Conservation (phyloP, 2,329 filamentous ascomycete genomes). For the Ophiostoma perfectum region DNA sequence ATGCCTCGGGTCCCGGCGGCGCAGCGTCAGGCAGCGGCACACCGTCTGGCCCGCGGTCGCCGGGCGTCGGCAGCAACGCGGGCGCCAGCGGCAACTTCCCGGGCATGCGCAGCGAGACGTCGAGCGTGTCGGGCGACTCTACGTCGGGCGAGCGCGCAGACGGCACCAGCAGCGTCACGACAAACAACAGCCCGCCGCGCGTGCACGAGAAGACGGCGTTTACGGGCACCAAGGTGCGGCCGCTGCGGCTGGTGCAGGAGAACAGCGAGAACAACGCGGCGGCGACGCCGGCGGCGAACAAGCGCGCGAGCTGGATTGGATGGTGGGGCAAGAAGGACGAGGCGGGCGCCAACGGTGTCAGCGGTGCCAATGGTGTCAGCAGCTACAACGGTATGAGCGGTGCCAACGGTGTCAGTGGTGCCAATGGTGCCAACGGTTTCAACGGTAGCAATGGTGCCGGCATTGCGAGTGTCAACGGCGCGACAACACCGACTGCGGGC, state of each 20-base stretch:
- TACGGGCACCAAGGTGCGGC: slow-evolving; percentile 70
- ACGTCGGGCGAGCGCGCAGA: slow-evolving; percentile 35
- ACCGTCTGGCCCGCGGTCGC: slow-evolving; percentile 43
- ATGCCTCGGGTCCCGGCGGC: slow-evolving; percentile 28
- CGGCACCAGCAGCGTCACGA: slow-evolving; percentile 60
- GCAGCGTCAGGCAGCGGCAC: not conserved
- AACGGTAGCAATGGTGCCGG: no score
- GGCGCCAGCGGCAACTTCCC: slow-evolving; percentile 58
- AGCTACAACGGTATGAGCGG: not conserved
- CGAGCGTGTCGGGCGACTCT: slow-evolving; percentile 63
- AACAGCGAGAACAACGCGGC: slow-evolving; percentile 44
- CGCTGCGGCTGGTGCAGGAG: slow-evolving; percentile 82
- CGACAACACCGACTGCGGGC: slow-evolving; percentile 2
- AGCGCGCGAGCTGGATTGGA: slow-evolving; percentile 61
- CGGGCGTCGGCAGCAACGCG: slow-evolving; percentile 37
- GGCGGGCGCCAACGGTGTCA: slow-evolving; percentile 6
- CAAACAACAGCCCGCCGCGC: slow-evolving; percentile 48
- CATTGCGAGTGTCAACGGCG: not conserved
- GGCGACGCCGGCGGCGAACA: slow-evolving; percentile 43
- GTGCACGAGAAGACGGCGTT: slow-evolving; percentile 49
- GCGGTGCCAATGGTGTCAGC: not conserved
- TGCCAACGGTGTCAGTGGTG: not conserved
- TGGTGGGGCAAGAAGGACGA: slow-evolving; percentile 53
- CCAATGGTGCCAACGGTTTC: not conserved
- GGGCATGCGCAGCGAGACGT: slow-evolving; percentile 61